Base-by-base conservation (phyloP, 148 eudicot species). In the Oxyria digyna region DNA sequence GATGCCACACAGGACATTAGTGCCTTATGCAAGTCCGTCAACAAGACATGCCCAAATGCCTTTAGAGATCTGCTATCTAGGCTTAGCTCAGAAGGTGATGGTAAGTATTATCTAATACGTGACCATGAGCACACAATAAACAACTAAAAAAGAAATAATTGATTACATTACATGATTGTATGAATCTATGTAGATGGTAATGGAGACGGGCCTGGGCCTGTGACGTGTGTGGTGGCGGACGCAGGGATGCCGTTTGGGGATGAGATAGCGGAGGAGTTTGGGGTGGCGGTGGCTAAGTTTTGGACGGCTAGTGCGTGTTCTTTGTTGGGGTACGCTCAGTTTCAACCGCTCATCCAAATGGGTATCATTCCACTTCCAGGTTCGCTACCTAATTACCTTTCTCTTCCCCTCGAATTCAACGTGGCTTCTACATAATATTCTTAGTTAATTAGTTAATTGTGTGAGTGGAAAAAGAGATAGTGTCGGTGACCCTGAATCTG, bases 221-320 rank as follows among this genome's bases (percentile, higher is more conserved):
- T 84, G 23, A 73, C 71, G n/a, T 79, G 81, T 33, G 67, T 81
- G 1, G 74, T 84, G 8, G 35, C 78, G 0, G 85, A 81, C n/a
- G 73, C 67, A 0, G 63, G 18, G 50, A 81, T 81, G 81, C 32
- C 20, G 29, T 84, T 81, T 40, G 76, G 78, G 7, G 35, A 75
- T 20, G 78, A 75, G 8, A 85, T 78, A 0, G 84, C 80, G 0
- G 57, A 73, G 69, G 86, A 85, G 66, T 40, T 85, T 11, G 74
- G 76, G 6, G 38, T 80, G n/a, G 74, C 78, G 2, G 78, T 37
- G 12, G 76, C 57, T 14, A n/a, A 72, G 72, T 35, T 80, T 35
- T 80, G 83, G 83, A 80, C 83, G 11, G 74, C 83, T 31, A 80
- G 83, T 33, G 74, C 59, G 9, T 80, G 80, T 74, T 75, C 73